phyloP scores from a whole-genome alignment of 805 yeast species.

The Candida methanosorbosa region DNA sequence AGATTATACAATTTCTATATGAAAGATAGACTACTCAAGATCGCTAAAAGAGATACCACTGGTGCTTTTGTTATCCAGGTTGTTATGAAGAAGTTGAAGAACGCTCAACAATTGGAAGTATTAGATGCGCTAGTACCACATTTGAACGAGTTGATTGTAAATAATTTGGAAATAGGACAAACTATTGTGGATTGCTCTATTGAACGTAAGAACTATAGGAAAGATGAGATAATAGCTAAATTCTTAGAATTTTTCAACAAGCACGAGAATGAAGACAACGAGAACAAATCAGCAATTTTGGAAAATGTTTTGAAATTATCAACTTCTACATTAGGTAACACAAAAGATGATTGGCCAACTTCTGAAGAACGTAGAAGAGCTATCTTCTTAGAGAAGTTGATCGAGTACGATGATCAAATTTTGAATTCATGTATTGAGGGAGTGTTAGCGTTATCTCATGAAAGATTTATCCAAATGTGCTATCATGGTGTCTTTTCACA shows the following conservation, averaged over 20 bases:
- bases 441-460: slow-evolving; percentile 50
- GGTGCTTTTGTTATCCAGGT: slow-evolving; percentile 77
- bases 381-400: slow-evolving; percentile 61
- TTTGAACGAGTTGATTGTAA: slow-evolving; percentile 49
- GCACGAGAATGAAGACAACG: slow-evolving; percentile 18
- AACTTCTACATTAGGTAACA: slow-evolving; percentile 70
- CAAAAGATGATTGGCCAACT: slow-evolving; percentile 86
- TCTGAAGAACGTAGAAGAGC: slow-evolving; percentile 81
- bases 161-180: slow-evolving; percentile 63
- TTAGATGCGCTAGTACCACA: slow-evolving; percentile 61
- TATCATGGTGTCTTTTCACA: slow-evolving; percentile 87
- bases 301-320: slow-evolving; percentile 61
- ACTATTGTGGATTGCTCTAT: slow-evolving; percentile 60
- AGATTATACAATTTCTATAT: slow-evolving; percentile 66
- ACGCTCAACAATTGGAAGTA: slow-evolving; percentile 52
- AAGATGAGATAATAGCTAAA: slow-evolving; percentile 47
- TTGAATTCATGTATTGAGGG: slow-evolving; percentile 51
- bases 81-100: slow-evolving; percentile 54
- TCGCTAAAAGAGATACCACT: slow-evolving; percentile 75
- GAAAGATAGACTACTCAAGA: slow-evolving; percentile 61
- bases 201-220: slow-evolving; percentile 46
- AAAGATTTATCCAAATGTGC: slow-evolving; percentile 64
- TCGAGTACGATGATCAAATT: slow-evolving; percentile 58
- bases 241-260: slow-evolving; percentile 33
- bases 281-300: slow-evolving; percentile 37